Percentiles rank a stretch among this genome's conserved stretches.
phyloP scores from a whole-genome alignment of 2,329 filamentous ascomycete species.

The Teratosphaeria zuluensis region DNA sequence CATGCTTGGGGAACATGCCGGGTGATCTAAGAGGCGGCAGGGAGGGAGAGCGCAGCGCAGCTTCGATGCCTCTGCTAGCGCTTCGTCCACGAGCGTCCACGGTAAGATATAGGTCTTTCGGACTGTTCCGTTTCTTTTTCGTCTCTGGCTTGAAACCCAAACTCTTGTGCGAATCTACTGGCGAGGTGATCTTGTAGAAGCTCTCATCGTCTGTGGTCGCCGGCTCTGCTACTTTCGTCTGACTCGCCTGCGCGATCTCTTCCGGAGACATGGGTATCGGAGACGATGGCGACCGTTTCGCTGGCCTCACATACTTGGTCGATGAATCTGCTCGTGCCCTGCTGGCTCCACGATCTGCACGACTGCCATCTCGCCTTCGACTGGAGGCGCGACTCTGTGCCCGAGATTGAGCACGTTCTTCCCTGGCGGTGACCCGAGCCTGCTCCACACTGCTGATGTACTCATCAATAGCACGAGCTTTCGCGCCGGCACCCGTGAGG shows the following conservation, averaged over 20 bases:
- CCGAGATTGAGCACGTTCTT: slow-evolving; percentile 29
- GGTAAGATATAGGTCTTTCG: neutral
- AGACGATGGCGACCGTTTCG: slow-evolving; percentile 82
- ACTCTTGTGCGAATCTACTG: slow-evolving; percentile 20
- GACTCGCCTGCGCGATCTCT: slow-evolving; percentile 44
- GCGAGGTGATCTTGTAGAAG: slow-evolving; percentile 36
- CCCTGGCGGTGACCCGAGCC: slow-evolving; percentile 37
- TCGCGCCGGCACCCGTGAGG: slow-evolving; percentile 42
- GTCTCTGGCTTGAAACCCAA: slow-evolving; percentile 1
- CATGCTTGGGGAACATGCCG: slow-evolving; percentile 52
- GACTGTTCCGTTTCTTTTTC: neutral
- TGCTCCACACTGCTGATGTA: slow-evolving; percentile 81
- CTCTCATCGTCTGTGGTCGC: slow-evolving; percentile 40
- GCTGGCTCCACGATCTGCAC: slow-evolving; percentile 33
- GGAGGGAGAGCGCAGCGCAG: slow-evolving; percentile 61
- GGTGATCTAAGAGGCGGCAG: slow-evolving; percentile 55
- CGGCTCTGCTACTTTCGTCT: slow-evolving; percentile 39
- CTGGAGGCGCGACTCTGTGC: slow-evolving; percentile 28
- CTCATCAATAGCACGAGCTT: slow-evolving; percentile 62
- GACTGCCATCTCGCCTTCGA: slow-evolving; percentile 36
- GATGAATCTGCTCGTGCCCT: slow-evolving; percentile 45
- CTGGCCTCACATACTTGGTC: slow-evolving; percentile 62
- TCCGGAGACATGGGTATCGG: slow-evolving; percentile 92
- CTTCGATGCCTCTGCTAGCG: slow-evolving; percentile 48
- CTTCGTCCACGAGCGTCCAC: slow-evolving; percentile 49